phyloP scores from a whole-genome alignment of 2,329 filamentous ascomycete species.

The Fusarium transvaalense region DNA sequence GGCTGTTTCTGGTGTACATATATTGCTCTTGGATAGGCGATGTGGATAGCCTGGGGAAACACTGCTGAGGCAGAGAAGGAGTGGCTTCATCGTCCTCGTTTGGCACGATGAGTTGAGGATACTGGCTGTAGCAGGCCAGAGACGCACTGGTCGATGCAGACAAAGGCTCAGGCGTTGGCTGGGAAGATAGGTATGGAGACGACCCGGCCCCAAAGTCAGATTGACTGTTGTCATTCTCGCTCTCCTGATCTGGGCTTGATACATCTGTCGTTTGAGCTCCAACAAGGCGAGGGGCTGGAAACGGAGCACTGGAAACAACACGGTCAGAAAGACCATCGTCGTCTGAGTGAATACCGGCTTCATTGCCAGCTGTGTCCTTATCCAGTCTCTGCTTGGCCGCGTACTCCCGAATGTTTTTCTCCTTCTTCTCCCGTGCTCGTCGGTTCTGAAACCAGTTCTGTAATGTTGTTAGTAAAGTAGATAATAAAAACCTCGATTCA shows the following conservation, averaged over 20 bases:
- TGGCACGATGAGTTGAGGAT: conserved; percentile 45
- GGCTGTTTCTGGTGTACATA: conserved; percentile 31
- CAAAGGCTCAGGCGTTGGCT: conserved; percentile 40
- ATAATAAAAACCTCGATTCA: neutral
- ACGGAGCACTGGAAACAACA: conserved; percentile 58
- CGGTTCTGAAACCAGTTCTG: conserved; percentile 79
- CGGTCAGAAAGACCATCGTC: conserved; percentile 53
- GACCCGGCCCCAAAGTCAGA: conserved; percentile 44
- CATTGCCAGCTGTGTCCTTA: conserved; percentile 50
- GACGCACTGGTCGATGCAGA: conserved; percentile 24
- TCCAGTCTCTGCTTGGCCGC: conserved; percentile 55
- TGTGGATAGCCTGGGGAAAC: conserved; percentile 40
- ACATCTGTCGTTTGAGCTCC: conserved; percentile 16
- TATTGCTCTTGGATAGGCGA: conserved; percentile 40
- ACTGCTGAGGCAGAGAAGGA: conserved; percentile 41
- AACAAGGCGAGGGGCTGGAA: conserved; percentile 50
- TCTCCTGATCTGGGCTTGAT: conserved; percentile 45
- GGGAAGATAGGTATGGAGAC: conserved; percentile 39
- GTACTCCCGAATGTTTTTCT: conserved; percentile 64
- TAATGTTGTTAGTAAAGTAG: conserved; percentile 49
- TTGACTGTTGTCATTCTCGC: conserved; percentile 47
- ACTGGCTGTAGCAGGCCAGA: conserved; percentile 37
- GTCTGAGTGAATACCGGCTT: conserved; percentile 45
- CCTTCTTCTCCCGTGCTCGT: conserved; percentile 74
- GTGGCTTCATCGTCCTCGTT: conserved; percentile 42